Conservation (phyloP, 2,329 filamentous ascomycete genomes). For the Metarhizium album region DNA sequence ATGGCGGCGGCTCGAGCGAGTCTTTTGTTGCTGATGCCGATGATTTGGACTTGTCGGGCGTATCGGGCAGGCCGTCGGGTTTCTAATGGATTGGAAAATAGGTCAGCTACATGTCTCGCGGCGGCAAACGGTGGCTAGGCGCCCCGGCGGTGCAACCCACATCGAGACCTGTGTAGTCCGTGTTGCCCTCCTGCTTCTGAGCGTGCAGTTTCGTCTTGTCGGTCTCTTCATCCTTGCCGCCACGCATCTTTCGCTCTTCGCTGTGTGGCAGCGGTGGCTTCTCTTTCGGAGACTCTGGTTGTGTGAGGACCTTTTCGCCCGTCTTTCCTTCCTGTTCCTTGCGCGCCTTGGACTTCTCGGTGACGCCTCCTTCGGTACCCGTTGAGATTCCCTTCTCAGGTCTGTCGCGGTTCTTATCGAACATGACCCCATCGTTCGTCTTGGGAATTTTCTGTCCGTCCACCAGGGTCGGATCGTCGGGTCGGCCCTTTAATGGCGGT, state of each 20-base stretch:
- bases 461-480: constrained; percentile 39
- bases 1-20: background rate
- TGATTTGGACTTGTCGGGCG: constrained; percentile 62
- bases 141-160: constrained; percentile 12
- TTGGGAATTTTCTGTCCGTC: constrained; percentile 53
- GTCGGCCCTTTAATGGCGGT: constrained; percentile 38
- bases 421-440: constrained; percentile 78
- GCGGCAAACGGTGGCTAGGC: background rate
- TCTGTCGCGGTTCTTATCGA: constrained; percentile 64
- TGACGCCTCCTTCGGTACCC: constrained; percentile 82
- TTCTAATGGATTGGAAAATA: constrained; percentile 45
- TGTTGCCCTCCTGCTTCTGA: constrained; percentile 27
- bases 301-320: constrained; percentile 58
- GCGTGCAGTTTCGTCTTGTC: constrained; percentile 32
- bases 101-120: background rate
- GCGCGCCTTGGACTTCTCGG: constrained; percentile 70
- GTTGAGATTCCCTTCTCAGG: constrained; percentile 72
- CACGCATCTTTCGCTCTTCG: constrained; percentile 59
- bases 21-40: constrained; percentile 42
- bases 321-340: constrained; percentile 56
- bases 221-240: constrained; percentile 30
- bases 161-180: constrained; percentile 25
- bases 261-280: constrained; percentile 71
- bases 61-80: constrained; percentile 69
- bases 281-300: constrained; percentile 76